phyloP scores from a whole-genome alignment of 2,329 filamentous ascomycete genomes.

The Trichoderma sp. region DNA sequence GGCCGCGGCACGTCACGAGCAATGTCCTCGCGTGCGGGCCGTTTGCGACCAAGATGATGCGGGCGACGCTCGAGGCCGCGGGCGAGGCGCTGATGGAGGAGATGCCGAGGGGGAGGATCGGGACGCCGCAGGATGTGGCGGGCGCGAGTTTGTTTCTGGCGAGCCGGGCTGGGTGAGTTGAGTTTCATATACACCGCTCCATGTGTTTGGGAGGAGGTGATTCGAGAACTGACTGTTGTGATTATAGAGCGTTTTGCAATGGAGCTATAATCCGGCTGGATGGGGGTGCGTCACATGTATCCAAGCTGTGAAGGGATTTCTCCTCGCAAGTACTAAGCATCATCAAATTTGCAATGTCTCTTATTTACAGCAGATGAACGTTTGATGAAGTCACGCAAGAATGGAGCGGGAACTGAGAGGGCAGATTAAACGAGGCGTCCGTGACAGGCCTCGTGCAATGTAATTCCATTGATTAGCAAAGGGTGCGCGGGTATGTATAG shows the following conservation, averaged over 20 bases:
- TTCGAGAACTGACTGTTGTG: neutral
- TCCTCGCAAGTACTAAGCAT: too few species aligned
- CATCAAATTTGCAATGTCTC: too few species aligned
- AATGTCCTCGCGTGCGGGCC: constrained; percentile 74
- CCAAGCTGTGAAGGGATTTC: constrained; percentile 46
- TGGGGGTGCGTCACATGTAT: constrained; percentile 54
- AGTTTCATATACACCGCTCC: too few species aligned
- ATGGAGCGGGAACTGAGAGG: neutral
- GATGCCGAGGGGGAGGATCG: constrained; percentile 69
- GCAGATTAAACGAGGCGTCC: neutral
- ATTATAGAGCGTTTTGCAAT: constrained; percentile 57
- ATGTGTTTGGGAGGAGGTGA: neutral
- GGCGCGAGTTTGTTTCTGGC: constrained; percentile 71
- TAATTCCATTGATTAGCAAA: constrained; percentile 5
- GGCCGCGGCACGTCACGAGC: constrained; percentile 60
- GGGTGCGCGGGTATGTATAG: constrained; percentile 19
- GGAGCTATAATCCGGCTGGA: constrained; percentile 66
- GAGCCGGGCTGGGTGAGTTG: constrained; percentile 62
- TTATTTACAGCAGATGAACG: too few species aligned
- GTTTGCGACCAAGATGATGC: constrained; percentile 71
- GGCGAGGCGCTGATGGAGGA: constrained; percentile 57
- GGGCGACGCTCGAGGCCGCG: constrained; percentile 58
- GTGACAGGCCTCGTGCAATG: neutral
- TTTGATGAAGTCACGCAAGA: too few species aligned
- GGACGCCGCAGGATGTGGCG: constrained; percentile 68